A percentile compares a stretch with the other conserved stretches of the same genome.
Evolutionary conservation across 2,329 filamentous ascomycete genomes (phyloP).

Genomic region (Claviceps sp.): DNA sequence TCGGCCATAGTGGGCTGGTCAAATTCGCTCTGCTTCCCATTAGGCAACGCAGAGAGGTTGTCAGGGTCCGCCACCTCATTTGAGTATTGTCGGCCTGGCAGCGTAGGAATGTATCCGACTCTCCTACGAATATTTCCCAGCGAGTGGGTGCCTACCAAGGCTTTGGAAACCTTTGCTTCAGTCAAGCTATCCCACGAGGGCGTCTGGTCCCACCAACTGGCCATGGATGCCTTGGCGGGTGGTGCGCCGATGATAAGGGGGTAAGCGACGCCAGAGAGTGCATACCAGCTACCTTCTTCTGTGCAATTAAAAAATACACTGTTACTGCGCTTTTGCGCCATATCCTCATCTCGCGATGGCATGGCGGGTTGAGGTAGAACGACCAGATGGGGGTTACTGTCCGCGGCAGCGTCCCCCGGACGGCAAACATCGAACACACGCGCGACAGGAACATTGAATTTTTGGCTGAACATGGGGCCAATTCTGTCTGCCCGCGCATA

Average conservation of each 20-base stretch:
- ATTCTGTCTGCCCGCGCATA: slow-evolving; percentile 40
- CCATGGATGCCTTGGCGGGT: slow-evolving; percentile 28
- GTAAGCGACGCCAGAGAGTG: slow-evolving; percentile 75
- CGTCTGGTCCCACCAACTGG: slow-evolving; percentile 34
- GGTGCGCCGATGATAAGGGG: slow-evolving; percentile 66
- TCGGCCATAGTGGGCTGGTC: slow-evolving; percentile 32
- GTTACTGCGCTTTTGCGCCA: slow-evolving; percentile 39
- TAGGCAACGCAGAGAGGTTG: slow-evolving; percentile 20
- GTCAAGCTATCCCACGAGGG: slow-evolving; percentile 26
- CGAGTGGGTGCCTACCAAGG: slow-evolving; percentile 59
- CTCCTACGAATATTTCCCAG: slow-evolving; percentile 24
- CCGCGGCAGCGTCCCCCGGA: slow-evolving; percentile 47
- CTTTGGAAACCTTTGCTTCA: slow-evolving; percentile 40
- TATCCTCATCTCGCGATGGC: slow-evolving; percentile 36
- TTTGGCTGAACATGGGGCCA: slow-evolving; percentile 50
- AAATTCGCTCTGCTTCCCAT: slow-evolving; percentile 10
- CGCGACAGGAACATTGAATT: slow-evolving; percentile 64
- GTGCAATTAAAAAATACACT: slow-evolving; percentile 82
- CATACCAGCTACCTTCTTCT: slow-evolving; percentile 81
- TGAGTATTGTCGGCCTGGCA: slow-evolving; percentile 20
- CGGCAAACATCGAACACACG: slow-evolving; percentile 81
- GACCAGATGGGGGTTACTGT: slow-evolving; percentile 63
- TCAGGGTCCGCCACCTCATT: slow-evolving; percentile 18
- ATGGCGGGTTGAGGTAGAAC: slow-evolving; percentile 75
- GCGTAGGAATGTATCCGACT: slow-evolving; percentile 22